These are phyloP conservation scores for Millerozyma acaciae DNA, from an alignment of 805 yeast genomes.

Conservation along the genomic window DNA sequence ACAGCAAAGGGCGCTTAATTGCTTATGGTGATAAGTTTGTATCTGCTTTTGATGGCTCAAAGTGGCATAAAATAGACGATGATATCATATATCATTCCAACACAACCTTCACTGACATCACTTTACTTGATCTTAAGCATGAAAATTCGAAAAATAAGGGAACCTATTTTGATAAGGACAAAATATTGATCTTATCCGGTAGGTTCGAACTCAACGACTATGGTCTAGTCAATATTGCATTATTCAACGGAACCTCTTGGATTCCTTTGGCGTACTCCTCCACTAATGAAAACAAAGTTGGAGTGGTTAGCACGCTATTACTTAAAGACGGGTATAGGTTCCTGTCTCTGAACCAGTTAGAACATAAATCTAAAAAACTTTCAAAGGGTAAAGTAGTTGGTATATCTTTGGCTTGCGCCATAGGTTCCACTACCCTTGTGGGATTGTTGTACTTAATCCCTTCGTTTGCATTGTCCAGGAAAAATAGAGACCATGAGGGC, in stretches of 20 bases:
- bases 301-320: slow-evolving; percentile 28
- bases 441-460: slow-evolving; percentile 43
- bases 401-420: slow-evolving; percentile 42
- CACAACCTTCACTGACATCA: slow-evolving; percentile 41
- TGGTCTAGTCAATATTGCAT: slow-evolving; percentile 59
- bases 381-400: slow-evolving; percentile 43
- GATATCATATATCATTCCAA: slow-evolving; percentile 25
- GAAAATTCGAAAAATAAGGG: slow-evolving; percentile 26
- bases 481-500: slow-evolving; percentile 15
- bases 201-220: slow-evolving; percentile 41
- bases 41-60: slow-evolving; percentile 42
- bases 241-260: slow-evolving; percentile 67
- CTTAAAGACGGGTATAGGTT: slow-evolving; percentile 32
- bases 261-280: slow-evolving; percentile 53
- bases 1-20: slow-evolving; percentile 37
- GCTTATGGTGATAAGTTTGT: slow-evolving; percentile 35
- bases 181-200: slow-evolving; percentile 58
- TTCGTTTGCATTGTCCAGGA: slow-evolving; percentile 30
- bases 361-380: slow-evolving; percentile 14
- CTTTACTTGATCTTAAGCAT: slow-evolving; percentile 34
- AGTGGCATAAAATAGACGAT: slow-evolving; percentile 45
- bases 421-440: slow-evolving; percentile 38
- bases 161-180: slow-evolving; percentile 39
- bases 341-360: slow-evolving; percentile 33
- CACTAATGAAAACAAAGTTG: slow-evolving; percentile 15